Evolutionary conservation across 139 green algal genomes (phyloP).

Genomic region (Micractinium sp.): DNA sequence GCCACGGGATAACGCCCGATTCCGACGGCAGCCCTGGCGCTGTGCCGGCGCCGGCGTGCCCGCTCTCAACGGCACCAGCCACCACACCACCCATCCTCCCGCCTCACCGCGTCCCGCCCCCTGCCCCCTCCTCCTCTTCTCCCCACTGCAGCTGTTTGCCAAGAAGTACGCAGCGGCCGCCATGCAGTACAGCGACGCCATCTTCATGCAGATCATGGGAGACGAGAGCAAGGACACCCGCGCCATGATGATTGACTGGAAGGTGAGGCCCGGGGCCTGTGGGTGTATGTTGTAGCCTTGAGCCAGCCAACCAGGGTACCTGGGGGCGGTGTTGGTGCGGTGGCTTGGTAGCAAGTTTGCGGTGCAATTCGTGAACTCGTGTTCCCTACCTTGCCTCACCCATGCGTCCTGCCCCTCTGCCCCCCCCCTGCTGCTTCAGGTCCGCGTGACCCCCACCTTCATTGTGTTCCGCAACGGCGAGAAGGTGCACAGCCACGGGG

Average conservation of each 20-base stretch:
- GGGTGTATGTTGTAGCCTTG: too few species aligned
- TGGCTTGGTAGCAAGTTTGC: background rate
- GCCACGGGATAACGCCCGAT: background rate
- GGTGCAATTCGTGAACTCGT: too few species aligned
- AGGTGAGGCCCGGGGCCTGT: constrained; percentile 11
- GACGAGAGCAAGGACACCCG: constrained; percentile 66
- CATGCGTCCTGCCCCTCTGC: background rate
- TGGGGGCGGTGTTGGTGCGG: too few species aligned
- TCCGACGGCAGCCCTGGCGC: background rate
- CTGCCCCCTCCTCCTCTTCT: background rate
- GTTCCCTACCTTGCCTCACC: too few species aligned
- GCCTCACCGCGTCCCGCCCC: too few species aligned
- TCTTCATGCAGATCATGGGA: constrained; percentile 70
- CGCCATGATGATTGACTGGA: constrained; percentile 62
- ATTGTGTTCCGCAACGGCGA: constrained; percentile 62
- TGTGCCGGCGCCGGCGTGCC: background rate
- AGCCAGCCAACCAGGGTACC: too few species aligned
- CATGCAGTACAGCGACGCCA: constrained; percentile 43
- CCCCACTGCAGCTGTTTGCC: constrained; percentile 44
- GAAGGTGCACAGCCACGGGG: constrained; percentile 48
- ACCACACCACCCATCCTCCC: background rate
- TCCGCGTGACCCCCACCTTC: constrained; percentile 75
- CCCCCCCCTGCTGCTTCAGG: background rate
- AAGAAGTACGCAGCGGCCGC: constrained; percentile 58
- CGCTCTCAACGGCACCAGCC: background rate